These are phyloP conservation scores for Marasmius oreades DNA, from an alignment of 1,284 basidiomycete species.

Conservation along the genomic window DNA sequence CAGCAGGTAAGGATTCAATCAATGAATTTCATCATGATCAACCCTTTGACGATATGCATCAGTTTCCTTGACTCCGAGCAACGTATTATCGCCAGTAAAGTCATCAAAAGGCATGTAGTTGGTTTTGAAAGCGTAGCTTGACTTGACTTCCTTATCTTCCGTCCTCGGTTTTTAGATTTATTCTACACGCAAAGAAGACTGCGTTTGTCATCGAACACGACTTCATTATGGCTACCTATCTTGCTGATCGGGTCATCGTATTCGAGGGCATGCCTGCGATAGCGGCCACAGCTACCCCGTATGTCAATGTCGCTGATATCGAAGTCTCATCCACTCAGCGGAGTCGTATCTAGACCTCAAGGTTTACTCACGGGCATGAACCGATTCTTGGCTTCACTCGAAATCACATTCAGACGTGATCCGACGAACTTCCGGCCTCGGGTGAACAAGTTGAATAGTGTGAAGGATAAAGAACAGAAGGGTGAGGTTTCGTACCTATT, in stretches of 20 bases:
- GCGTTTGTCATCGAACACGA: constrained; percentile 98
- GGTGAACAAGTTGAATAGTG: constrained; percentile 91
- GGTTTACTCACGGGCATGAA: constrained; percentile 88
- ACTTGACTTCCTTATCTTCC: constrained; percentile 8
- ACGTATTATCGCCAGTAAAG: constrained; percentile 94
- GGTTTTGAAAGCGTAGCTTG: neutral
- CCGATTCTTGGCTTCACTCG: constrained; percentile 86
- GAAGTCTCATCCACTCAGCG: constrained; percentile 15
- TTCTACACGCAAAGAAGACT: constrained; percentile 92
- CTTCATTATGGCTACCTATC: constrained; percentile 96
- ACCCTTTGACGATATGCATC: constrained; percentile 10
- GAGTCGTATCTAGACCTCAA: constrained; percentile 55
- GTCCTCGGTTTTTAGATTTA: constrained; percentile 54
- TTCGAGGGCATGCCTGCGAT: constrained; percentile 87
- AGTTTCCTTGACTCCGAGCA: constrained; percentile 97
- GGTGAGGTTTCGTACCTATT: constrained; percentile 37
- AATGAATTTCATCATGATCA: neutral
- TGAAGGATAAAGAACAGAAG: constrained; percentile 96
- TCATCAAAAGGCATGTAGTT: constrained; percentile 83
- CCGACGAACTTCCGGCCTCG: constrained; percentile 92
- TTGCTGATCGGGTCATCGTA: constrained; percentile 95
- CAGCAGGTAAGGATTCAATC: constrained; percentile 49
- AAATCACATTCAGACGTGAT: constrained; percentile 96
- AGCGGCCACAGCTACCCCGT: constrained; percentile 83
- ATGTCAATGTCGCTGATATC: constrained; percentile 28